A percentile compares a stretch with the other conserved stretches of the same genome.
phyloP scores from a whole-genome alignment of 768 basidiomycete genomes.

The Trametes cingulata region DNA sequence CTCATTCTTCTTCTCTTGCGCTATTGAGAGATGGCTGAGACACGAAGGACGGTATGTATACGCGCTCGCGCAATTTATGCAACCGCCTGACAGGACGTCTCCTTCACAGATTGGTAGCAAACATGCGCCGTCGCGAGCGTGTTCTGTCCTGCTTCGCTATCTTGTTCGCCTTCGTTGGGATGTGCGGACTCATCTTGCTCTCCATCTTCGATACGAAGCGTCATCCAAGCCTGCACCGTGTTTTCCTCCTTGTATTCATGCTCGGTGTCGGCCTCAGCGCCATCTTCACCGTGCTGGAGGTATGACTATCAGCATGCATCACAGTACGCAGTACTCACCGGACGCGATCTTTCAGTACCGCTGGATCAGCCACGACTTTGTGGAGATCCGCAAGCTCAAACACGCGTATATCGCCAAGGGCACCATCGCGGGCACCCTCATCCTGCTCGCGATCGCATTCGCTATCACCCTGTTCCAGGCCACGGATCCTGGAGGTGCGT shows the following conservation, averaged over 20 bases:
- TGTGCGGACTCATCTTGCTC: conserved; percentile 63
- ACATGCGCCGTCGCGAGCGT: conserved; percentile 57
- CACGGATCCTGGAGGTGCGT: conserved; percentile 51
- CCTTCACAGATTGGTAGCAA: conserved; percentile 51
- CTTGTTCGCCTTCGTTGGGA: conserved; percentile 61
- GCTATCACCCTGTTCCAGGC: conserved; percentile 49
- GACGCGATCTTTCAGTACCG: conserved; percentile 45
- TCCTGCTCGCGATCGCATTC: conserved; percentile 65
- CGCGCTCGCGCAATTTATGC: too few species aligned
- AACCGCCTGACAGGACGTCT: not conserved
- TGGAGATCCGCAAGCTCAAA: conserved; percentile 44
- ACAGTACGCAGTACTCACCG: not conserved
- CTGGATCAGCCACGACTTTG: conserved; percentile 63
- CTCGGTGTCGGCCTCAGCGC: conserved; percentile 70
- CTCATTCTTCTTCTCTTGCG: conserved; percentile 59
- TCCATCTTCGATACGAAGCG: conserved; percentile 71
- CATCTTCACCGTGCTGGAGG: conserved; percentile 71
- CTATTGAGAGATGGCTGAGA: conserved; percentile 62
- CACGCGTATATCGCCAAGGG: conserved; percentile 63
- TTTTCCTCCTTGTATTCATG: conserved; percentile 73
- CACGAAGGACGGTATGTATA: conserved; percentile 57
- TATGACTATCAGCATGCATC: not conserved
- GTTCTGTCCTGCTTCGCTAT: conserved; percentile 59
- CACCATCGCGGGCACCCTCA: conserved; percentile 55
- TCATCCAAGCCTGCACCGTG: conserved; percentile 50